These are phyloP conservation scores for Rhizopus microsporus DNA, from an alignment of 371 early-diverging fungal species.

Conservation along the genomic window DNA sequence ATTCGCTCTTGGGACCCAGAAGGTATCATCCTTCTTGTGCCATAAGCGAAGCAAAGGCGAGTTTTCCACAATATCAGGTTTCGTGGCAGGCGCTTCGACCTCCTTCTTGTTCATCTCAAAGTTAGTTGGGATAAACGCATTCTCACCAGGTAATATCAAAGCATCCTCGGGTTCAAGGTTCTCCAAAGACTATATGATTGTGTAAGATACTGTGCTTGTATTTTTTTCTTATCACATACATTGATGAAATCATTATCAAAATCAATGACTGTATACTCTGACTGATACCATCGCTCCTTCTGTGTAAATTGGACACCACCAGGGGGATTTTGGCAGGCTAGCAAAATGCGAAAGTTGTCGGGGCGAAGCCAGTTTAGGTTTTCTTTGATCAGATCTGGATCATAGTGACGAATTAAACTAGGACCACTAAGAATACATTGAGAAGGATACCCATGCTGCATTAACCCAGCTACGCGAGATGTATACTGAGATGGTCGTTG, in stretches of 20 bases:
- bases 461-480: conserved; percentile 60
- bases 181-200: conserved; percentile 32
- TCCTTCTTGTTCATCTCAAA: conserved; percentile 60
- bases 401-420: conserved; percentile 62
- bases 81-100: conserved; percentile 31
- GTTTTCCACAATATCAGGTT: conserved; percentile 65
- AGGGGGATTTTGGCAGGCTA: conserved; percentile 50
- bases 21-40: conserved; percentile 94
- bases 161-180: conserved; percentile 51
- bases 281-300: conserved; percentile 80
- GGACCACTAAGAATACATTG: conserved; percentile 73
- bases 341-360: conserved; percentile 67
- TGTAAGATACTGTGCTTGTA: neutral
- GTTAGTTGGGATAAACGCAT: conserved; percentile 83
- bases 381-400: conserved; percentile 61
- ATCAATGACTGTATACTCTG: conserved; percentile 76
- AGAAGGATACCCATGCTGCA: conserved; percentile 71
- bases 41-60: conserved; percentile 74
- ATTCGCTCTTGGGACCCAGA: conserved; percentile 79
- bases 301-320: conserved; percentile 47
- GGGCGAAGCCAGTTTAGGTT: conserved; percentile 61
- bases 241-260: conserved; percentile 58
- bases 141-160: conserved; percentile 73
- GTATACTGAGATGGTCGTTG: conserved; percentile 60
- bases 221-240: conserved; percentile 33